Percentiles rank a stretch among this genome's conserved stretches.
These are phyloP conservation scores for Pilaira anomala DNA, from an alignment of 192 early-diverging fungal species.

Conservation along the genomic window DNA sequence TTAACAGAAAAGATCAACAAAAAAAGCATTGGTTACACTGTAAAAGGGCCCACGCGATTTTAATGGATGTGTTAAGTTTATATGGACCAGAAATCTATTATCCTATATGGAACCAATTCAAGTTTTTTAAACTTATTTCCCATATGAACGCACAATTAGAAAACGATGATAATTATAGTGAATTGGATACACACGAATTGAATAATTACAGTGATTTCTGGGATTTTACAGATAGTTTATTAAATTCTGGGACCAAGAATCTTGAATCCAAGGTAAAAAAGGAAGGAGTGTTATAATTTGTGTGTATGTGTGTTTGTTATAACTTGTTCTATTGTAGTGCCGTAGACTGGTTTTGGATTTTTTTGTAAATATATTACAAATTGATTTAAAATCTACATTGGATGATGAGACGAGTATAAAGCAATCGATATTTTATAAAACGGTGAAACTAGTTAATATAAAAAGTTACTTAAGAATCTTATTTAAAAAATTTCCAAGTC, in stretches of 20 bases:
- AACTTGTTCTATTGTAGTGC: background rate
- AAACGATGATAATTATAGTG: background rate
- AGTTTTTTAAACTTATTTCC: background rate
- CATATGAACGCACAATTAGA: background rate
- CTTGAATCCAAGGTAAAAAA: background rate
- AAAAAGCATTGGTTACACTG: conserved; percentile 10
- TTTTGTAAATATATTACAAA: conserved; percentile 3
- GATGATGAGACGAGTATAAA: background rate
- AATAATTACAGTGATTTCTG: conserved; percentile 1
- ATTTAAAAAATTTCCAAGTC: background rate
- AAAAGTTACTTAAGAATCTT: background rate
- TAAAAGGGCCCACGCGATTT: background rate
- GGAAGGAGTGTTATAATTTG: background rate
- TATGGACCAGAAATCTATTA: background rate
- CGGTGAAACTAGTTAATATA: background rate
- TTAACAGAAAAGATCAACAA: background rate
- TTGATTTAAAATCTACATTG: background rate
- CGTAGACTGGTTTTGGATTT: background rate
- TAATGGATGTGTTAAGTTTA: background rate
- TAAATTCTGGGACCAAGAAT: background rate
- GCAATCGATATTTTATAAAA: background rate
- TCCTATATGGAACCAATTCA: background rate
- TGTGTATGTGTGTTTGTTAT: background rate
- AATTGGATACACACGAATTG: background rate
- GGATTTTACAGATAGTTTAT: background rate